Conservation (phyloP, 2,329 filamentous ascomycete genomes). For the Fusarium mangiferae region DNA sequence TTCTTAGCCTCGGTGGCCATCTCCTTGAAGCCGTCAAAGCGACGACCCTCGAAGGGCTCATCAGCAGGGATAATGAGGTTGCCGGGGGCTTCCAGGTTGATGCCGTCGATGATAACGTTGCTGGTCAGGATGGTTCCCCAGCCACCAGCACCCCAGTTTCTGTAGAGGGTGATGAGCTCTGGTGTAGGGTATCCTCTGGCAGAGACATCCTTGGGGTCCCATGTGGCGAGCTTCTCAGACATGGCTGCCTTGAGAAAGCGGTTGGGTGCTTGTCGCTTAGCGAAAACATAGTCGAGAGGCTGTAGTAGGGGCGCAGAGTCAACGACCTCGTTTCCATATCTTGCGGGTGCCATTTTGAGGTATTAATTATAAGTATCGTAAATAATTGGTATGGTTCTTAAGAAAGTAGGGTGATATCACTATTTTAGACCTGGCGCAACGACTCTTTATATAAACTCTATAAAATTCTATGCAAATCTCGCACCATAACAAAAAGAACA, state of each 20-base stretch:
- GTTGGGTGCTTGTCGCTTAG: constrained; percentile 23
- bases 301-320: constrained; percentile 23
- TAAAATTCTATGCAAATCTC: neutral
- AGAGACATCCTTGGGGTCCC: constrained; percentile 24
- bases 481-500: neutral
- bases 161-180: constrained; percentile 27
- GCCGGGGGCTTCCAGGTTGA: constrained; percentile 23
- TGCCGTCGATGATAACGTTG: constrained; percentile 25
- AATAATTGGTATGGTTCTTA: neutral
- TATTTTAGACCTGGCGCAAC: neutral
- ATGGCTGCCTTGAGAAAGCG: constrained; percentile 34
- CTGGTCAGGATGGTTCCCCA: constrained; percentile 27
- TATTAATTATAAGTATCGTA: neutral
- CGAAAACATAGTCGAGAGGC: constrained; percentile 24
- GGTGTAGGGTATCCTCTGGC: constrained; percentile 24
- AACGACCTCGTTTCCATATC: constrained; percentile 21
- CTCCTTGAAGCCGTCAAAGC: constrained; percentile 28
- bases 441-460: constrained; percentile 5
- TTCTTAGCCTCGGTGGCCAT: constrained; percentile 17
- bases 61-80: constrained; percentile 13
- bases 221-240: constrained; percentile 27
- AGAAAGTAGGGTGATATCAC: neutral
- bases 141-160: constrained; percentile 25
- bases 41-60: constrained; percentile 17
- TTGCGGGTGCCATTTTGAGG: constrained; percentile 5